Evolutionary conservation across 2,329 filamentous ascomycete genomes (phyloP).

Genomic region (Septoria linicola): DNA sequence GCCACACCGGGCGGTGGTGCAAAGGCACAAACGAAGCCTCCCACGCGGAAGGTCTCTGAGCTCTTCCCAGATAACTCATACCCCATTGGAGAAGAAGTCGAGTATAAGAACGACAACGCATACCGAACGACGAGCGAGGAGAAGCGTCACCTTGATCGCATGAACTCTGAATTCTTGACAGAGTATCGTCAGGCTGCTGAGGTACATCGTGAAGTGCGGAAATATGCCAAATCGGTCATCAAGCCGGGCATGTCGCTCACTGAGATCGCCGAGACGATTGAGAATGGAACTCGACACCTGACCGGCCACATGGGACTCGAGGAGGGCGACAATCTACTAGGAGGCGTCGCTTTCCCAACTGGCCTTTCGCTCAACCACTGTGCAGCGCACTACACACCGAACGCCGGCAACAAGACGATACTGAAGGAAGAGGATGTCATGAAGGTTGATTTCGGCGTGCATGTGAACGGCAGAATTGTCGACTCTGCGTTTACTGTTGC

Average conservation of each 20-base stretch:
- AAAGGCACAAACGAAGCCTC: conserved; percentile 47
- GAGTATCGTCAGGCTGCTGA: conserved; percentile 59
- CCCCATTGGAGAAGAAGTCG: conserved; percentile 49
- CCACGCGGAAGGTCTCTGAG: conserved; percentile 47
- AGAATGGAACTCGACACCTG: conserved; percentile 54
- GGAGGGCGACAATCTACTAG: conserved; percentile 51
- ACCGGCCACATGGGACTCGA: conserved; percentile 54
- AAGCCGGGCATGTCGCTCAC: conserved; percentile 53
- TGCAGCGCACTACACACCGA: conserved; percentile 58
- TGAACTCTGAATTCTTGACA: conserved; percentile 50
- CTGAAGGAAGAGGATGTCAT: conserved; percentile 73
- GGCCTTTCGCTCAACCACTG: conserved; percentile 55
- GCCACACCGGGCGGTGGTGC: conserved; percentile 34
- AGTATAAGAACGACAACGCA: conserved; percentile 48
- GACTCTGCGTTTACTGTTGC: conserved; percentile 79
- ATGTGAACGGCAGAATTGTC: conserved; percentile 76
- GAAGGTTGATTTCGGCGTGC: conserved; percentile 80
- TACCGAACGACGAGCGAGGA: conserved; percentile 51
- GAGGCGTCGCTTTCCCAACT: conserved; percentile 58
- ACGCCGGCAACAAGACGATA: conserved; percentile 64
- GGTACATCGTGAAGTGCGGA: conserved; percentile 56
- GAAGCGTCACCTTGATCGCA: conserved; percentile 45
- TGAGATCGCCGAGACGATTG: conserved; percentile 54
- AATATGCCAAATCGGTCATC: conserved; percentile 50
- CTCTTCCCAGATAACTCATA: conserved; percentile 49